Conservation (phyloP, 371 early-diverging fungal genomes). For the Lichtheimia ramosa region DNA sequence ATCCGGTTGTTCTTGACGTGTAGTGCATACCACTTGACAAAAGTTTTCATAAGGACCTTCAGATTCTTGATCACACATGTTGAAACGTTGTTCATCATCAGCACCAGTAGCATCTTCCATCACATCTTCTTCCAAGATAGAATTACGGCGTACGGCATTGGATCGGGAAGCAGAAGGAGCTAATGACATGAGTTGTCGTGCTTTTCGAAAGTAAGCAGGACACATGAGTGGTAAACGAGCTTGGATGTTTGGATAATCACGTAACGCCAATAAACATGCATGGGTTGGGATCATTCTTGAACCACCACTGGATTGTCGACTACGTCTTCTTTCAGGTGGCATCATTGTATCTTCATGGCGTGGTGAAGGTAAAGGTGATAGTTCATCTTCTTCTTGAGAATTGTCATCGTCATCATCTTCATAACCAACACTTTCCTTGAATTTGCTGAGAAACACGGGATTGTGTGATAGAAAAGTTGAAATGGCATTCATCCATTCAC, state of each 20-base stretch:
- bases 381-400: conserved; percentile 4
- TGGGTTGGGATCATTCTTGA: not conserved
- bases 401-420: conserved; percentile 21
- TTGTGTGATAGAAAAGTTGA: conserved; percentile 34
- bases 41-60: conserved; percentile 21
- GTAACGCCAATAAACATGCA: conserved; percentile 14
- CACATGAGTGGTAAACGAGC: conserved; percentile 22
- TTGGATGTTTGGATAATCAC: conserved; percentile 37
- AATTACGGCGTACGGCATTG: conserved; percentile 34
- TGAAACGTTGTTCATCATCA: conserved; percentile 9
- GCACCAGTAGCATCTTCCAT: conserved; percentile 3
- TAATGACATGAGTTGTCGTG: conserved; percentile 28
- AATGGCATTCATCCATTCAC: conserved; percentile 38
- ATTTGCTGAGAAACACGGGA: conserved; percentile 44
- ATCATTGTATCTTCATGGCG: not conserved
- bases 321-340: not conserved
- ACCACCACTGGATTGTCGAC: not conserved
- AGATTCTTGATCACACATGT: conserved; percentile 10
- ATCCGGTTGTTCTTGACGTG: conserved; percentile 44
- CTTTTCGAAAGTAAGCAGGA: conserved; percentile 42
- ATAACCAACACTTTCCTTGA: conserved; percentile 48
- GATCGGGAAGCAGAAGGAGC: conserved; percentile 25
- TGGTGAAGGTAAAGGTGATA: not conserved
- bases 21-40: conserved; percentile 20
- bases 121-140: conserved; percentile 35